These are phyloP conservation scores for Xylaria nigripes DNA, from an alignment of 495 filamentous ascomycete genomes.

Conservation along the genomic window DNA sequence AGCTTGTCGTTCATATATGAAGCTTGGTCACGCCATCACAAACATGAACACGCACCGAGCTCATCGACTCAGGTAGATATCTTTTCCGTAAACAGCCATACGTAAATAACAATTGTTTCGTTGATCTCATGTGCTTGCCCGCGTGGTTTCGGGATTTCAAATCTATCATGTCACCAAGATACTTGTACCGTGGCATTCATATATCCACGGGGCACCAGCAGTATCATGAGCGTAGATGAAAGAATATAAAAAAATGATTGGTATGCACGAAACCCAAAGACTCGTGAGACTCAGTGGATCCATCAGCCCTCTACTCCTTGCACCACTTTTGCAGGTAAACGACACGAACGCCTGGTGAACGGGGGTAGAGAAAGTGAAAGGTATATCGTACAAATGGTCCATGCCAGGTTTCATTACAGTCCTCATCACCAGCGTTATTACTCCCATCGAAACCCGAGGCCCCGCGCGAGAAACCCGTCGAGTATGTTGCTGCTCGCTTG, in stretches of 20 bases:
- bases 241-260: neutral
- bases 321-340: slow-evolving; percentile 11
- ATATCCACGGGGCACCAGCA: too few relatives aligned
- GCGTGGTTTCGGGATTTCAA: too few relatives aligned
- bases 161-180: too few relatives aligned
- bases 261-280: neutral
- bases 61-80: too few relatives aligned
- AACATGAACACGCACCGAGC: too few relatives aligned
- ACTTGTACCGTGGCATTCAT: too few relatives aligned
- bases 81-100: too few relatives aligned
- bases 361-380: neutral
- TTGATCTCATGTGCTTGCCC: too few relatives aligned
- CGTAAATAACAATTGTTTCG: too few relatives aligned
- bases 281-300: neutral
- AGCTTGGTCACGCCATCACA: too few relatives aligned
- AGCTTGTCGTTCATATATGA: too few relatives aligned
- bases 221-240: too few relatives aligned
- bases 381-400: slow-evolving; percentile 11
- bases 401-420: slow-evolving; percentile 12
- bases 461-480: neutral
- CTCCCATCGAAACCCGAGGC: neutral
- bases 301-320: slow-evolving; percentile 11
- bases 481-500: neutral
- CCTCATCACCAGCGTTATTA: slow-evolving; percentile 9
- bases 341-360: slow-evolving; percentile 6